Percentiles rank a stretch among this genome's conserved stretches.
Evolutionary conservation across 2,329 filamentous ascomycete species (phyloP).

Genomic region (Pseudogymnoascus sp.): DNA sequence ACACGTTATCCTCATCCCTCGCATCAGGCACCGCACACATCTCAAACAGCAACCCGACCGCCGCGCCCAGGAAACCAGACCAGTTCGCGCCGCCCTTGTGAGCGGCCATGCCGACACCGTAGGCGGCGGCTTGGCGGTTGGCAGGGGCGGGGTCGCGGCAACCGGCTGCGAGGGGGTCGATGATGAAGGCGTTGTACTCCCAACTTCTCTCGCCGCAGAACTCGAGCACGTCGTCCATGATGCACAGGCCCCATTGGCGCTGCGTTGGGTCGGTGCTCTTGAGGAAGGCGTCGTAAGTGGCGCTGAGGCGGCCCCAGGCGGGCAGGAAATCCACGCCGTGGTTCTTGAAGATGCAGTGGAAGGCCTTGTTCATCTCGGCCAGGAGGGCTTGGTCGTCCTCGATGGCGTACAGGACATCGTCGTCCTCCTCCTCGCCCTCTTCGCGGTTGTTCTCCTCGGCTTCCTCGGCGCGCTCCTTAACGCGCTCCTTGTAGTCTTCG

Average conservation of each 20-base stretch:
- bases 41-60: slow-evolving; percentile 76
- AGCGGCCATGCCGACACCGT: slow-evolving; percentile 90
- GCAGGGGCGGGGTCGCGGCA: slow-evolving; percentile 80
- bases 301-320: slow-evolving; percentile 77
- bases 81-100: slow-evolving; percentile 83
- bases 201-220: slow-evolving; percentile 88
- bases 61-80: slow-evolving; percentile 77
- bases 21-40: slow-evolving; percentile 74
- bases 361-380: slow-evolving; percentile 99
- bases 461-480: slow-evolving; percentile 76
- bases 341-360: slow-evolving; percentile 98
- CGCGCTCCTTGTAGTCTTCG: slow-evolving; percentile 86
- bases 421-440: slow-evolving; percentile 82
- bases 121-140: slow-evolving; percentile 91
- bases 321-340: slow-evolving; percentile 78
- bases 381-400: slow-evolving; percentile 95
- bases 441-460: slow-evolving; percentile 64
- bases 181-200: slow-evolving; percentile 78
- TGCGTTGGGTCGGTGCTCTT: slow-evolving; percentile 77
- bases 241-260: slow-evolving; percentile 97
- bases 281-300: slow-evolving; percentile 80
- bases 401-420: slow-evolving; percentile 82
- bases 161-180: slow-evolving; percentile 77
- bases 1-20: slow-evolving; percentile 85
- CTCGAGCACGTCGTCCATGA: slow-evolving; percentile 95